phyloP scores from a whole-genome alignment of 305 asterid species.

The Andrographis paniculata region DNA sequence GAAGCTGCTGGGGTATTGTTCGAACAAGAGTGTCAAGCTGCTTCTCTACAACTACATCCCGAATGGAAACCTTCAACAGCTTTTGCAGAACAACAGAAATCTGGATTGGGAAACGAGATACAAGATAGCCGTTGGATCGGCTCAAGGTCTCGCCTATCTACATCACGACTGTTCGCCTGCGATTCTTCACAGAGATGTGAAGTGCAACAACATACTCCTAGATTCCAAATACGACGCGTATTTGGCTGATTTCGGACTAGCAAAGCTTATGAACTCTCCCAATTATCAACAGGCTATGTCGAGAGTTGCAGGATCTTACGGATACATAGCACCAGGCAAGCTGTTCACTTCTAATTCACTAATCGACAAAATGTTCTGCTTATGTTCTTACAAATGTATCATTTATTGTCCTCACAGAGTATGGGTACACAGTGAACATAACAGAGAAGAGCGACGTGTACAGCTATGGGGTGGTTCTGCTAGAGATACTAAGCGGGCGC shows the following conservation, averaged over 20 bases:
- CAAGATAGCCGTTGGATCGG: constrained; percentile 83
- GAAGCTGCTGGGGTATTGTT: constrained; percentile 78
- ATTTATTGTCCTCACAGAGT: constrained; percentile 45
- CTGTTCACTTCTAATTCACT: constrained; percentile 7
- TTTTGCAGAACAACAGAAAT: constrained; percentile 51
- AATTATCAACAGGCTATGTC: constrained; percentile 89
- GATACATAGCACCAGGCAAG: constrained; percentile 98
- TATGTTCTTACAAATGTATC: background rate
- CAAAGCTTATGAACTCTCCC: constrained; percentile 80
- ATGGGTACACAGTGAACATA: constrained; percentile 78
- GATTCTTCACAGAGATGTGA: constrained; percentile 84
- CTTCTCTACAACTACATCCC: constrained; percentile 78
- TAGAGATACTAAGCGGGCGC: constrained; percentile 78
- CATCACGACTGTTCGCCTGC: constrained; percentile 88
- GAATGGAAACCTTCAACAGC: constrained; percentile 85
- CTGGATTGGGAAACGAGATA: constrained; percentile 94
- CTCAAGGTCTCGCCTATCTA: constrained; percentile 89
- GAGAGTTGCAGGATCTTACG: constrained; percentile 87
- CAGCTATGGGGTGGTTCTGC: constrained; percentile 85
- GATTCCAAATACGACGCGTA: constrained; percentile 81
- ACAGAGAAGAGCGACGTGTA: constrained; percentile 94
- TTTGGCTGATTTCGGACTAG: constrained; percentile 94
- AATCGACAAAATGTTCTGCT: background rate
- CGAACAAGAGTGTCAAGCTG: constrained; percentile 74
- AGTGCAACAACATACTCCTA: constrained; percentile 85